Percentiles rank a stretch among this genome's conserved stretches.
phyloP scores from a whole-genome alignment of 805 yeast species.

The Ogataea glucozyma region DNA sequence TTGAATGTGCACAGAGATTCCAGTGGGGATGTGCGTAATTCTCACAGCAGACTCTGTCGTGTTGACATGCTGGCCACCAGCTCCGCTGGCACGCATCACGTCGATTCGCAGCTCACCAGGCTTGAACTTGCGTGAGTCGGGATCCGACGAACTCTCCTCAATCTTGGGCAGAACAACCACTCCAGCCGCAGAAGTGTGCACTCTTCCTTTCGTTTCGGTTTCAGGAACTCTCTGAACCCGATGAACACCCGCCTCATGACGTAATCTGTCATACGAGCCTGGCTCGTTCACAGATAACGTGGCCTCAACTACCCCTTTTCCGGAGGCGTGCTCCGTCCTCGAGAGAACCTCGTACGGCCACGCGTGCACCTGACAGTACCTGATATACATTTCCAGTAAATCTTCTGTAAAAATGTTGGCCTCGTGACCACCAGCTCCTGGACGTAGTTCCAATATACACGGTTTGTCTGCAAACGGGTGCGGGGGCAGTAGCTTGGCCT shows the following conservation, averaged over 20 bases:
- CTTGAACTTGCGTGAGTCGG: conserved; percentile 55
- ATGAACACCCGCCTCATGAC: conserved; percentile 94
- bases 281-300: conserved; percentile 70
- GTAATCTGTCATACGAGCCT: conserved; percentile 70
- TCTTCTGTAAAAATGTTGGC: conserved; percentile 86
- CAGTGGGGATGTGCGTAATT: conserved; percentile 87
- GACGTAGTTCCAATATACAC: conserved; percentile 81
- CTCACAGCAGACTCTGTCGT: conserved; percentile 97
- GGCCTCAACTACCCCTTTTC: conserved; percentile 75
- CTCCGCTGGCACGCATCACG: conserved; percentile 96
- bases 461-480: conserved; percentile 75
- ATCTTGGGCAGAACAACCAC: conserved; percentile 89
- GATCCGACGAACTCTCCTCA: conserved; percentile 52
- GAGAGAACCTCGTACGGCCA: conserved; percentile 73
- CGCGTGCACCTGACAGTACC: conserved; percentile 59
- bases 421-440: conserved; percentile 96
- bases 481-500: conserved; percentile 67
- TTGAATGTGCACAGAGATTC: conserved; percentile 85
- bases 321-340: conserved; percentile 53
- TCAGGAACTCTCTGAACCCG: conserved; percentile 92
- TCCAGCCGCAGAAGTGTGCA: conserved; percentile 95
- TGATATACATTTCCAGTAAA: conserved; percentile 76
- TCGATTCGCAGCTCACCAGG: conserved; percentile 91
- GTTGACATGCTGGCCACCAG: conserved; percentile 98
- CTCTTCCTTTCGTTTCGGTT: conserved; percentile 91